Conservation (phyloP, 2,329 filamentous ascomycete species). For the Annulohypoxylon truncatum region DNA sequence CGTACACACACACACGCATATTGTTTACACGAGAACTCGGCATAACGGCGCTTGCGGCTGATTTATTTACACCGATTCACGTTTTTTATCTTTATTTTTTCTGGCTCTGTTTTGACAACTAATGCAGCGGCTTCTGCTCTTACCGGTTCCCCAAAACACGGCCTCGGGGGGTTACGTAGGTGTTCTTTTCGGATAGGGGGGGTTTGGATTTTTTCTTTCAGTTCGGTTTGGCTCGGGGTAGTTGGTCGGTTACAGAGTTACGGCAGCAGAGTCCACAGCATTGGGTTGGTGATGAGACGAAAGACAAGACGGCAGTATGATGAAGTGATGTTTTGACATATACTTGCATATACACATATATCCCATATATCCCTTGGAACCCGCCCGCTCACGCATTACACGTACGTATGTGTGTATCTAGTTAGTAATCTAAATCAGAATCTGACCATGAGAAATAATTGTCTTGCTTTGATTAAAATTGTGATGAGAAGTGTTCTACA, state of each 20-base stretch:
- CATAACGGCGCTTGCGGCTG: background rate
- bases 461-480: background rate
- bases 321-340: constrained; percentile 6
- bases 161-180: background rate
- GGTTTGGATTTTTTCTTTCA: background rate
- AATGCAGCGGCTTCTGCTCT: constrained; percentile 1
- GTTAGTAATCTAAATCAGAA: constrained; percentile 30
- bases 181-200: background rate
- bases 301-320: constrained; percentile 17
- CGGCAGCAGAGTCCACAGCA: constrained; percentile 2
- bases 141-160: background rate
- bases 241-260: constrained; percentile 1
- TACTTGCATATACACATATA: constrained; percentile 21
- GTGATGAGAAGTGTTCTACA: too few relatives aligned
- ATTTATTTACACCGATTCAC: background rate
- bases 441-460: constrained; percentile 7
- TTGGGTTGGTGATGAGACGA: constrained; percentile 4
- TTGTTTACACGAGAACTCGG: constrained; percentile 8
- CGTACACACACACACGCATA: constrained; percentile 5
- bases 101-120: background rate
- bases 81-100: background rate
- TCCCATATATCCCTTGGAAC: constrained; percentile 25
- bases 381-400: constrained; percentile 25
- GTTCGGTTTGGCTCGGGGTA: background rate
- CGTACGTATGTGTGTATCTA: background rate